phyloP scores from a whole-genome alignment of 371 early-diverging fungal species.

The Mucor piriformis region DNA sequence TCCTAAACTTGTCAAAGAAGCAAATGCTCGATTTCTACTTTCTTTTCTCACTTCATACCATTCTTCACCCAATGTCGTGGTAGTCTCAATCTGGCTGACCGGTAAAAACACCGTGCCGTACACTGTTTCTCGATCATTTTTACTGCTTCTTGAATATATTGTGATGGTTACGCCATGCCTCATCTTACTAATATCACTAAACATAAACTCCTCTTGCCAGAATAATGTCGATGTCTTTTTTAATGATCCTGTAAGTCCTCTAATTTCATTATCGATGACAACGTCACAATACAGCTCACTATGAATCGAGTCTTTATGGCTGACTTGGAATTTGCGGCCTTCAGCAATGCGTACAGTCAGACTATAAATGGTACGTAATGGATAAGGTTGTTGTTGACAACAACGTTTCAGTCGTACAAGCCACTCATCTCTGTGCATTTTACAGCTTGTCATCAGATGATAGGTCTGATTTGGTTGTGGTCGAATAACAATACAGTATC shows the following conservation, averaged over 20 bases:
- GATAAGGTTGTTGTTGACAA: slow-evolving; percentile 28
- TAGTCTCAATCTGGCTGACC: slow-evolving; percentile 20
- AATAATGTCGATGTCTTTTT: slow-evolving; percentile 38
- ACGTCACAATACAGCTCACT: slow-evolving; percentile 49
- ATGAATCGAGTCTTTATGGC: slow-evolving; percentile 24
- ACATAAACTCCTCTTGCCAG: slow-evolving; percentile 53
- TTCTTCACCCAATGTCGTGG: slow-evolving; percentile 36
- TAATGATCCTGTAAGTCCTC: slow-evolving; percentile 49
- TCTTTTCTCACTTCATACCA: slow-evolving; percentile 58
- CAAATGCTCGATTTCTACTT: slow-evolving; percentile 31
- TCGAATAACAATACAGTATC: slow-evolving; percentile 58
- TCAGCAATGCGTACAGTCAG: slow-evolving; percentile 56
- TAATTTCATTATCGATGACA: slow-evolving; percentile 55
- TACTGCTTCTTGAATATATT: slow-evolving; percentile 42
- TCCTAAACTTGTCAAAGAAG: slow-evolving; percentile 35
- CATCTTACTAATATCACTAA: slow-evolving; percentile 51
- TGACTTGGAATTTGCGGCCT: slow-evolving; percentile 44
- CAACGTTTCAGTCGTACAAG: slow-evolving; percentile 48
- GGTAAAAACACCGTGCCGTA: slow-evolving; percentile 31
- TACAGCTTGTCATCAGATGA: slow-evolving; percentile 52
- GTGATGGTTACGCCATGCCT: slow-evolving; percentile 50
- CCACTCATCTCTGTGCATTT: slow-evolving; percentile 59
- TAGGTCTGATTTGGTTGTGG: slow-evolving; percentile 44
- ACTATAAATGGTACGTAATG: slow-evolving; percentile 6
- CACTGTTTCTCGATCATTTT: slow-evolving; percentile 36